Base-by-base conservation (phyloP, 2,329 filamentous ascomycete species). In the Aspergillus transmontanensis region DNA sequence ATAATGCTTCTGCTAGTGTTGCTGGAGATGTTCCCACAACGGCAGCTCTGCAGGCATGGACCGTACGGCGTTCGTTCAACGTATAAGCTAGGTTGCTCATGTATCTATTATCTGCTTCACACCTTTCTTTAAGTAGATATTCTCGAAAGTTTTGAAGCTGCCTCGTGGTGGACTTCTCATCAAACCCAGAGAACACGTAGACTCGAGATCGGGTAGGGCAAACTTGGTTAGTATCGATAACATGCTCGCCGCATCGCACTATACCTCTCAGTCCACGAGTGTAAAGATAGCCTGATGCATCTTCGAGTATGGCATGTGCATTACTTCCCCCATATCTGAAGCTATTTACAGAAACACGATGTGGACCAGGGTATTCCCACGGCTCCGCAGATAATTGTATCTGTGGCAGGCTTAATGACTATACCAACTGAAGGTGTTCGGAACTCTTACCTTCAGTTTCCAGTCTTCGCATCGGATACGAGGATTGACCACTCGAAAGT, bases 241-340 rank as follows among this genome's bases (percentile, higher is more conserved):
- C 4, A 21, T 43, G 19, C 41, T 21, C 19, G 1, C 10, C 1
- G 19, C 9, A 12, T 46, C 11, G 43, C 43, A 46, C 43, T 14
- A 12, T 21, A 26, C 43, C 0, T 46, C 21, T 21, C 43, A 26
- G 23, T 19, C 21, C 12, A 26, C 43, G 43, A 46, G 4, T 3
- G n/a, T 21, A 10, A 6, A 66, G 51, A 32, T 66, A 67, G 4
- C 66, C 59, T 4, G 43, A 21, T 6, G 67, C 55, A 48, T 73
- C 69, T 59, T 78, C 76, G 6, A 84, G 64, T 16, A 83, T 78
- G 4, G 74, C 72, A 62, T 84, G 82, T 0, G 77, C 78, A 62
- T 83, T 83, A 19, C 78, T 78, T 45, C 82, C 82, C 19, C 82
- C 81, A 28, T 80, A 82, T 2, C 81, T 82, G 60, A 82, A 83